Base-by-base conservation (phyloP, 176 grass and related monocot species). In the Cenchrus fungigraminus region DNA sequence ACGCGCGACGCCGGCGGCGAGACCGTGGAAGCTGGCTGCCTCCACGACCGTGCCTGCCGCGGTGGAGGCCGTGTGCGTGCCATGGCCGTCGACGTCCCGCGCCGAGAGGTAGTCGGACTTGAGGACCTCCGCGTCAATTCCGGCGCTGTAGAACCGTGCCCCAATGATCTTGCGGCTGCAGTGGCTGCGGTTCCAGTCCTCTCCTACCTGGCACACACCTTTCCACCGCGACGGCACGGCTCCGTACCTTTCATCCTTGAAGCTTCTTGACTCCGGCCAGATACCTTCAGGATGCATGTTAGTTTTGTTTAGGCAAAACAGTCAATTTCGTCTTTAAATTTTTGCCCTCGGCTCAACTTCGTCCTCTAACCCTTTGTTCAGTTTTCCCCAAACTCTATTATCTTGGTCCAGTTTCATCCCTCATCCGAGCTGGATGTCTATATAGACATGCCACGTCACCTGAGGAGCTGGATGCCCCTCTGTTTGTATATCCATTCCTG, bases 141-240 rank as follows among this genome's bases (percentile, higher is more conserved):
- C 81, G 0, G 8, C 80, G 8, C 0, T 43, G 25, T 88, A 88
- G 61, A 68, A 82, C 12, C 85, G 61, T 9, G 85, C 85, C 12
- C 78, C 85, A 40, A 87, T 87, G 71, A 87, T 76, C 78, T 82
- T 87, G 11, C 78, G 50, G 85, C 12, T 87, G 62, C 85, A 82
- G 43, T 76, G 59, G 51, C 3, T 37, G 54, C 12, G 3, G 28
- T 14, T 6, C 83, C 83, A 85, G 25, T 1, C 74, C 12, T 71
- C 1, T 2, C 85, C 77, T 9, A 46, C 11, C 4, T 81, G 10
- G 22, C 85, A 87, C 69, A 15, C 5, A 1, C 85, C 85, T 16
- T 67, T 87, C 85, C 85, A 87, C 40, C 85, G 37, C 8, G 85
- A 12, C 15, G 85, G 85, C 29, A 79, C 65, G 0, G 75, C 43